Evolutionary conservation across 805 yeast species (phyloP).

Genomic region (Zygotorulaspora danielsina): DNA sequence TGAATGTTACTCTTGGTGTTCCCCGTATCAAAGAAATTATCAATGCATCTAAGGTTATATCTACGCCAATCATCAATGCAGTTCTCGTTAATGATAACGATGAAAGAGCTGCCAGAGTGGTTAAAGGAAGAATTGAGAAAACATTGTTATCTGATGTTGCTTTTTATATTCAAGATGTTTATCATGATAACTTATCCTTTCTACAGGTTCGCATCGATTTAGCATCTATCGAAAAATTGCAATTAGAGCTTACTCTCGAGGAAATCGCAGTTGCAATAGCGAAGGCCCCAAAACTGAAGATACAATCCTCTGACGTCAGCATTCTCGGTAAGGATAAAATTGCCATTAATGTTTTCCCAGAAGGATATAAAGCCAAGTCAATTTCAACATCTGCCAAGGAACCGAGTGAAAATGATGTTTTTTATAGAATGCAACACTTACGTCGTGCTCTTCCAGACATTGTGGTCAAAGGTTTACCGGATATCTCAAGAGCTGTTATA

Average conservation of each 20-base stretch:
- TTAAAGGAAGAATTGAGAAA: conserved; percentile 94
- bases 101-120: conserved; percentile 97
- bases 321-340: conserved; percentile 61
- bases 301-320: conserved; percentile 65
- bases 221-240: conserved; percentile 80
- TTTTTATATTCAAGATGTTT: conserved; percentile 88
- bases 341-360: conserved; percentile 55
- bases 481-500: conserved; percentile 92
- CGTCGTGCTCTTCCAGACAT: conserved; percentile 81
- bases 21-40: conserved; percentile 99
- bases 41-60: conserved; percentile 90
- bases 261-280: conserved; percentile 81
- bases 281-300: conserved; percentile 84
- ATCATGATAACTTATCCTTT: conserved; percentile 70
- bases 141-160: conserved; percentile 84
- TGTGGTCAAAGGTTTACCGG: conserved; percentile 89
- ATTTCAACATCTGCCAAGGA: conserved; percentile 41
- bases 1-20: conserved; percentile 98
- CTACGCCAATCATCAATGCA: conserved; percentile 95
- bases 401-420: conserved; percentile 49
- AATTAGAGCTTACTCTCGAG: conserved; percentile 80
- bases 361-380: conserved; percentile 41
- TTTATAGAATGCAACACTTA: conserved; percentile 84
- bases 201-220: conserved; percentile 78
- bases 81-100: conserved; percentile 88